phyloP scores from a whole-genome alignment of 768 basidiomycete genomes.

The Boletus tylopilopsis region DNA sequence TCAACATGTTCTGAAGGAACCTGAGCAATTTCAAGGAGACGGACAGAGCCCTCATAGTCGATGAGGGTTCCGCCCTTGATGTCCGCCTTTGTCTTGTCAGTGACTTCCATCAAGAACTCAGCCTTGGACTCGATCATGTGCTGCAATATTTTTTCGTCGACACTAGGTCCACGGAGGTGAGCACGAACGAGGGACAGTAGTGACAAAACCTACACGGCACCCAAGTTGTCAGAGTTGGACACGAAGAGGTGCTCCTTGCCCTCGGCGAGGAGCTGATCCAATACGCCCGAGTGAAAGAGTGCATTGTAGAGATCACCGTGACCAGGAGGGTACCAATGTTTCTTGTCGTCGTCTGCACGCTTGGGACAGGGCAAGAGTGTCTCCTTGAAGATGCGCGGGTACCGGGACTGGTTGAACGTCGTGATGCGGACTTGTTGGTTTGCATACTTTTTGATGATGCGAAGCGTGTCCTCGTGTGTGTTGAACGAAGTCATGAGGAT shows the following conservation, averaged over 20 bases:
- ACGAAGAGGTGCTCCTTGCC: constrained; percentile 80
- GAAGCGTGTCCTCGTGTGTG: constrained; percentile 72
- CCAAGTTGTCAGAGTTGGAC: constrained; percentile 75
- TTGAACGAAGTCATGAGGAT: constrained; percentile 84
- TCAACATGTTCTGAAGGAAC: constrained; percentile 70
- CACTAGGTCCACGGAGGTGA: constrained; percentile 35
- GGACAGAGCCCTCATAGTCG: constrained; percentile 62
- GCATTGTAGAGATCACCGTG: constrained; percentile 77
- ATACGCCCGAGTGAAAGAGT: constrained; percentile 64
- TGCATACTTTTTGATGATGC: constrained; percentile 77
- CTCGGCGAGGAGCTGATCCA: constrained; percentile 64
- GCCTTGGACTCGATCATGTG: constrained; percentile 64
- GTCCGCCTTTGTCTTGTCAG: constrained; percentile 81
- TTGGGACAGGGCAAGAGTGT: constrained; percentile 60
- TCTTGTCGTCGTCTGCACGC: constrained; percentile 56
- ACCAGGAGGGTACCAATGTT: constrained; percentile 73
- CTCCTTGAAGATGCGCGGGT: constrained; percentile 72
- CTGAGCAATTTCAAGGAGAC: constrained; percentile 75
- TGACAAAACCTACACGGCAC: constrained; percentile 48
- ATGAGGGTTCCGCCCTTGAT: constrained; percentile 72
- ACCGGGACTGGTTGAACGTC: constrained; percentile 70
- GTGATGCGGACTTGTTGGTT: constrained; percentile 75
- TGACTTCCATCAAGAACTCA: constrained; percentile 75
- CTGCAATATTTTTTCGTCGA: constrained; percentile 62
- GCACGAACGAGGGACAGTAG: not conserved